These are phyloP conservation scores for Catunica adiposa DNA, from an alignment of 2,329 filamentous ascomycete genomes.

Conservation along the genomic window DNA sequence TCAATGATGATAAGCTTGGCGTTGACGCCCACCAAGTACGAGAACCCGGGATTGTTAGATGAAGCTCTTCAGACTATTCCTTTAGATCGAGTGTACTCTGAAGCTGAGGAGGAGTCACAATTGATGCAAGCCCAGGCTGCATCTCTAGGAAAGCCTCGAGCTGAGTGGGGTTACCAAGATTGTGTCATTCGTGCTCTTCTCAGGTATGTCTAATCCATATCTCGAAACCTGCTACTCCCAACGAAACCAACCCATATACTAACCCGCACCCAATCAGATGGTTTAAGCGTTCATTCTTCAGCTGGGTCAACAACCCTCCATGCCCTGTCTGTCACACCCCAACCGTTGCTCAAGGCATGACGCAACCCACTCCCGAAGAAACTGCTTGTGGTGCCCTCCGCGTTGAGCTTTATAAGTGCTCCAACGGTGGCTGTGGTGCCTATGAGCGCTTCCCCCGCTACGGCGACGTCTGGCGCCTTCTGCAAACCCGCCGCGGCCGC, in stretches of 20 bases:
- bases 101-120: constrained; percentile 86
- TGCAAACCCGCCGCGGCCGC: constrained; percentile 73
- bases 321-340: constrained; percentile 70
- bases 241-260: constrained; percentile 13
- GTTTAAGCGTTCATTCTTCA: constrained; percentile 92
- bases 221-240: background rate
- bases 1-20: constrained; percentile 76
- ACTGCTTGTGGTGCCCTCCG: constrained; percentile 70
- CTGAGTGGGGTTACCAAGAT: constrained; percentile 95
- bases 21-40: constrained; percentile 79
- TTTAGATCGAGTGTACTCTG: constrained; percentile 76
- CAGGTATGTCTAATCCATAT: constrained; percentile 36
- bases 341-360: constrained; percentile 69
- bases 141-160: constrained; percentile 66
- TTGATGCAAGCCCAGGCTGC: constrained; percentile 75
- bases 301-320: constrained; percentile 88
- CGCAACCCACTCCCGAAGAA: constrained; percentile 74
- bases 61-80: constrained; percentile 79
- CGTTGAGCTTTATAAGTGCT: constrained; percentile 84
- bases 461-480: constrained; percentile 81
- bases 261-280: constrained; percentile 31
- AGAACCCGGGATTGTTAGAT: constrained; percentile 87
- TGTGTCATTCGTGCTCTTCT: constrained; percentile 81
- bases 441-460: constrained; percentile 88
- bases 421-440: constrained; percentile 52